phyloP scores from a whole-genome alignment of 306 rosid species.

The Rubus parviflorus region DNA sequence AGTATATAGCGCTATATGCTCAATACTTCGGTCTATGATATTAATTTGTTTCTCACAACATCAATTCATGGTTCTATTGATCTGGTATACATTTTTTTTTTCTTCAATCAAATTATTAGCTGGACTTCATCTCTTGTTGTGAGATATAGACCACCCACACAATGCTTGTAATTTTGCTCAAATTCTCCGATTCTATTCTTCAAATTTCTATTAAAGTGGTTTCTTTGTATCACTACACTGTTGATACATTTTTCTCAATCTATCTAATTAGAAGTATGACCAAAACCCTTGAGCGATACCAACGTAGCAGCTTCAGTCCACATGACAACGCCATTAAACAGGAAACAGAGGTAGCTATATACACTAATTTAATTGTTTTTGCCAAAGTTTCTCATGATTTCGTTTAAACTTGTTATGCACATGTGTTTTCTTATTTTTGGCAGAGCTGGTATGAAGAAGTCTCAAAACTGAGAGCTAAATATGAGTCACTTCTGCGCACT shows the following conservation, averaged over 20 bases:
- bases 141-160: neutral
- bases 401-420: neutral
- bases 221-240: neutral
- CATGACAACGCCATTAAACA: constrained; percentile 48
- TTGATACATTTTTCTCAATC: neutral
- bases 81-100: neutral
- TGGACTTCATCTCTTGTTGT: neutral
- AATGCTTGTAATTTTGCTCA: neutral
- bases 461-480: constrained; percentile 63
- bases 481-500: constrained; percentile 78
- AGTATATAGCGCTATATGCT: neutral
- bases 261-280: constrained; percentile 31
- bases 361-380: neutral
- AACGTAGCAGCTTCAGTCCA: constrained; percentile 58
- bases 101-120: neutral
- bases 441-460: constrained; percentile 87
- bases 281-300: constrained; percentile 77
- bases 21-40: neutral
- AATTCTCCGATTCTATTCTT: neutral
- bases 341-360: constrained; percentile 60
- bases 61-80: neutral
- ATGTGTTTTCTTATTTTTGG: neutral
- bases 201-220: neutral
- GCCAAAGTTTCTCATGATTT: neutral
- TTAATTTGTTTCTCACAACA: neutral